Base-by-base conservation (phyloP, 164 flowering plant genomes). In the Sedum album region DNA sequence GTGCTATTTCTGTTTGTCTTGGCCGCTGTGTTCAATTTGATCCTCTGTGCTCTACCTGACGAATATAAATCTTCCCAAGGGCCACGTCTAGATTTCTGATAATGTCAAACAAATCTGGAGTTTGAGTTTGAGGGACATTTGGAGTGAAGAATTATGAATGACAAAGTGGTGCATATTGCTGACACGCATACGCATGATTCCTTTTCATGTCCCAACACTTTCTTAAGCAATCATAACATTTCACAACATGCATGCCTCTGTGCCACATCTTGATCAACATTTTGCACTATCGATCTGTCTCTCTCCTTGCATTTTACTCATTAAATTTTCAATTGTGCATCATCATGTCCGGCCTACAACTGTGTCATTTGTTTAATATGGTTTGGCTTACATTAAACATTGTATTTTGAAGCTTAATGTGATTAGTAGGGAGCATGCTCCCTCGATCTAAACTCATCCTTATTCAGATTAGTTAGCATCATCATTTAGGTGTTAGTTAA, bases 231-330 rank as follows among this genome's bases (percentile, higher is more conserved):
- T 55, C 61, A 55, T 55, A 55, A 55, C 61, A 55, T 55, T 25
- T 25, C 28, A 26, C 61, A 31, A 31, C 61, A 55, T 55, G 61
- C 61, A 55, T 55, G 61, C 61, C 61, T 55, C 61, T 55, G 31
- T 55, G 61, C 61, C 31, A 55, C 31, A 1, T 55, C 61, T 11
- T 49, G 4, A 49, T 18, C 7, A 18, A 49, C 25, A 49, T 20
- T 41, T 49, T 49, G 55, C 55, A 49, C 55, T 49, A 49, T 49
- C 25, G 7, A 49, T 49, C 55, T 49, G 55, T 49, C 23, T 21
- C 23, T 9, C 55, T 49, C 5, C 7, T 3, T 49, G 20, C 20
- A 2, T 49, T 18, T 18, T 49, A 6, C 18, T 49, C 20, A 49
- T 10, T 3, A 20, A 2, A 18, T 18, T 4, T 5, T 15, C 3